Evolutionary conservation across 2,329 filamentous ascomycete species (phyloP).

Genomic region (Cladosporium sp.): DNA sequence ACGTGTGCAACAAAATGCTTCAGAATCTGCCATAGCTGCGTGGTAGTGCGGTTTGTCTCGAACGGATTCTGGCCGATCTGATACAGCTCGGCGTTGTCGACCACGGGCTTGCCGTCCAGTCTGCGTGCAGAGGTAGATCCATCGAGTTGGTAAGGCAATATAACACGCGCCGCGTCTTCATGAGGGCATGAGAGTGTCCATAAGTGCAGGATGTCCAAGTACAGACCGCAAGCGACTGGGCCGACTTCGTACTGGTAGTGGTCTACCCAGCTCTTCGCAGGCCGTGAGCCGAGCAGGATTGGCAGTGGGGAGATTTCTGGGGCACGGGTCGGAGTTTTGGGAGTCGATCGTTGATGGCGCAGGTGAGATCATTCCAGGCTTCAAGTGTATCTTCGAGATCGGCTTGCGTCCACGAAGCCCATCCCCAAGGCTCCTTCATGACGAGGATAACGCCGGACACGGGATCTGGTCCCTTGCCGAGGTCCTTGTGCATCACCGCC

Average conservation of each 20-base stretch:
- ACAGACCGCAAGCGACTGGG: background rate
- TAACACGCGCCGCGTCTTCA: background rate
- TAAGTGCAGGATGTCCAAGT: background rate
- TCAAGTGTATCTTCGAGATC: background rate
- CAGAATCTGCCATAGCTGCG: background rate
- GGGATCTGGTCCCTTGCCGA: background rate
- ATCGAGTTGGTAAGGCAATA: background rate
- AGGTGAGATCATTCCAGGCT: background rate
- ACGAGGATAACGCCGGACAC: background rate
- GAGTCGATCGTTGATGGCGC: background rate
- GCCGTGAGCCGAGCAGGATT: background rate
- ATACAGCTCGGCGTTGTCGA: background rate
- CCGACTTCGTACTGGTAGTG: background rate
- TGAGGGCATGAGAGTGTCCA: background rate
- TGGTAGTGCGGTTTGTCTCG: background rate
- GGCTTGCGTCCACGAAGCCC: background rate
- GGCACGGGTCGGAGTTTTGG: background rate
- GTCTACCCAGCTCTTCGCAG: background rate
- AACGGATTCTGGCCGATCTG: conserved; percentile 2
- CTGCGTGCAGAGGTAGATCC: background rate
- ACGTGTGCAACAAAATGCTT: background rate
- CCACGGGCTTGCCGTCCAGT: background rate
- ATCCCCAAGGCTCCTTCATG: background rate
- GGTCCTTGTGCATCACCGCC: background rate
- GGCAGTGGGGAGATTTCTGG: background rate